A percentile compares a stretch with the other conserved stretches of the same genome.
phyloP scores from a whole-genome alignment of 257 asterid genomes.

The Capsicum pubescens region DNA sequence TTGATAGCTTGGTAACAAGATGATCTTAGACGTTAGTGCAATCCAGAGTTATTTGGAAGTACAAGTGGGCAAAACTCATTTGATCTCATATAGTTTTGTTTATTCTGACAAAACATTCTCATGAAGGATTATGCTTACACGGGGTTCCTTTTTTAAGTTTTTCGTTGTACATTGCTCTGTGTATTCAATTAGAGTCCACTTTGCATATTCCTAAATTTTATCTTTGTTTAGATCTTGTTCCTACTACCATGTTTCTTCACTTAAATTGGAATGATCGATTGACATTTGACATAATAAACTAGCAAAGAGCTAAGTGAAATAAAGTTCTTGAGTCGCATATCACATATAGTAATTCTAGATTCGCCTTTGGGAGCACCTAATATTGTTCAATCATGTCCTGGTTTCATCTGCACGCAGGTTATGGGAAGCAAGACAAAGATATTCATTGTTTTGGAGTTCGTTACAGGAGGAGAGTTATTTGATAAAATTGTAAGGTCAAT shows the following conservation, averaged over 20 bases:
- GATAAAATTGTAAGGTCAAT: slow-evolving; percentile 82
- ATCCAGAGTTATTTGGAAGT: background rate
- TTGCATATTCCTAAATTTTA: background rate
- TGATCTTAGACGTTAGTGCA: background rate
- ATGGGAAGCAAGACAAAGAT: slow-evolving; percentile 97
- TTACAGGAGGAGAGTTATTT: slow-evolving; percentile 94
- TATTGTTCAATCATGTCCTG: background rate
- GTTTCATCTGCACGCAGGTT: slow-evolving; percentile 53
- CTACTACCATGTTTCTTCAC: background rate
- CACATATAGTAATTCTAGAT: background rate
- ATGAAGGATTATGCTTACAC: background rate
- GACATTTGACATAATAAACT: background rate
- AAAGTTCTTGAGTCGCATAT: background rate
- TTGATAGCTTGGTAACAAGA: background rate
- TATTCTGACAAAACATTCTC: too few species aligned
- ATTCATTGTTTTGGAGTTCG: slow-evolving; percentile 82
- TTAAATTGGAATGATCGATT: background rate
- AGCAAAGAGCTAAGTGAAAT: background rate
- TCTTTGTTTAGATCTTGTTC: background rate
- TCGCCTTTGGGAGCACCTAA: background rate
- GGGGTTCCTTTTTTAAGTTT: background rate
- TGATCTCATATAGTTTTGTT: background rate
- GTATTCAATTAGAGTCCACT: background rate
- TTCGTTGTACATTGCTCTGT: background rate
- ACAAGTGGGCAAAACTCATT: background rate